Base-by-base conservation (phyloP, 306 rosid genomes). In the Luffa acutangula region DNA sequence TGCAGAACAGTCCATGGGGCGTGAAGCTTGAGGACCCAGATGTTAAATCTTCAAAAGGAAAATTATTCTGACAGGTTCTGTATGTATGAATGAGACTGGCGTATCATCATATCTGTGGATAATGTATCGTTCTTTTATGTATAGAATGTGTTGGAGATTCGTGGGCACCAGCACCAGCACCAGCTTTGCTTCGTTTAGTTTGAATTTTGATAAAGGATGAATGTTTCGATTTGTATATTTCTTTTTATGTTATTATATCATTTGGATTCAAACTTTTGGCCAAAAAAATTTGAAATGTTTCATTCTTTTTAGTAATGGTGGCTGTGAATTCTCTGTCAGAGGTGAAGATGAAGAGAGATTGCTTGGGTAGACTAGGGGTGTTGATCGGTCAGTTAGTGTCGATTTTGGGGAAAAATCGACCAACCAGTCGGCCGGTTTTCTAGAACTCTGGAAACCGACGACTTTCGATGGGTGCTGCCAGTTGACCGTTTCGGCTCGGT, bases 1-100 rank as follows among this genome's bases (percentile, higher is more conserved):
- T 1, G 69, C 58, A 14, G 96, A 89, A 88, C 97, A 95, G 89
- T 77, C 72, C 86, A 93, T 95, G 99, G 94, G 89, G 56, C 93
- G 97, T 42, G 88, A 79, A 53, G 89, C 85, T 71, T 92, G 85
- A 91, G 80, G 62, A 6, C 42, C 42, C 6, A 17, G 3, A 69
- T 69, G 52, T 69, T 65, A 70, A 70, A 45, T 25, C 5, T 70
- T 70, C 18, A 10, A 12, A 43, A 1, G 20, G 20, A 2, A 45
- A 42, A 70, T 15, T 65, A 12, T 10, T n/a, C 4, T 21, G 58
- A 46, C 25, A 73, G 58, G 59, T 48, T 72, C 48, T 71, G n/a
- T 70, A 52, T 71, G n/a, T 70, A 52, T 48, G 37, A 72, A 48
- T 72, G 43, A 48, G 39, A n/a, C 43, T 37, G 37, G 0, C 31